Conservation (phyloP, 2,329 filamentous ascomycete genomes). For the Colletotrichum euphorbiae region DNA sequence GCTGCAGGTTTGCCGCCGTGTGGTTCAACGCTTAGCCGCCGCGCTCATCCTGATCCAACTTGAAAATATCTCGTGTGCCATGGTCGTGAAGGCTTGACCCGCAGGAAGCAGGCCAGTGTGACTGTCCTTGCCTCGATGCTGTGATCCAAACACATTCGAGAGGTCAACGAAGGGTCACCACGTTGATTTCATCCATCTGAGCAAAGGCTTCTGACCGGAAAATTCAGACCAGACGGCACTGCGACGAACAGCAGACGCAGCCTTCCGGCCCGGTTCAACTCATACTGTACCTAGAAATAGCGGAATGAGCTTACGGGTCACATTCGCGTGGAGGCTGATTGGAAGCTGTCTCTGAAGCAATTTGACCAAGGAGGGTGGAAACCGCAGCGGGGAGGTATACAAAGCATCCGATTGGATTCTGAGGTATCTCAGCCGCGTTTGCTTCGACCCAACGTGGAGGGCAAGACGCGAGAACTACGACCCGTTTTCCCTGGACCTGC, state of each 20-base stretch:
- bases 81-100: too few species aligned
- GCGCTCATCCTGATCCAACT: neutral
- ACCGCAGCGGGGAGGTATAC: neutral
- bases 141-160: neutral
- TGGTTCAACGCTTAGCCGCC: conserved; percentile 14
- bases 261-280: neutral
- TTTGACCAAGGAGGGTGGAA: neutral
- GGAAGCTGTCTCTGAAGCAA: conserved; percentile 10
- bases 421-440: conserved; percentile 9
- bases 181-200: too few species aligned
- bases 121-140: neutral
- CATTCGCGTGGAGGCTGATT: neutral
- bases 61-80: neutral
- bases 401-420: conserved; percentile 25
- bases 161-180: neutral
- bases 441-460: conserved; percentile 23
- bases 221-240: neutral
- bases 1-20: neutral
- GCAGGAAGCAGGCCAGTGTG: neutral
- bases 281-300: neutral
- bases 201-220: too few species aligned
- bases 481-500: conserved; percentile 7
- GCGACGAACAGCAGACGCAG: neutral
- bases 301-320: neutral
- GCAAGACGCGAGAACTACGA: neutral